Evolutionary conservation across 1,139 yeast species (phyloP).

Genomic region (Citeromyces hawaiiensis): DNA sequence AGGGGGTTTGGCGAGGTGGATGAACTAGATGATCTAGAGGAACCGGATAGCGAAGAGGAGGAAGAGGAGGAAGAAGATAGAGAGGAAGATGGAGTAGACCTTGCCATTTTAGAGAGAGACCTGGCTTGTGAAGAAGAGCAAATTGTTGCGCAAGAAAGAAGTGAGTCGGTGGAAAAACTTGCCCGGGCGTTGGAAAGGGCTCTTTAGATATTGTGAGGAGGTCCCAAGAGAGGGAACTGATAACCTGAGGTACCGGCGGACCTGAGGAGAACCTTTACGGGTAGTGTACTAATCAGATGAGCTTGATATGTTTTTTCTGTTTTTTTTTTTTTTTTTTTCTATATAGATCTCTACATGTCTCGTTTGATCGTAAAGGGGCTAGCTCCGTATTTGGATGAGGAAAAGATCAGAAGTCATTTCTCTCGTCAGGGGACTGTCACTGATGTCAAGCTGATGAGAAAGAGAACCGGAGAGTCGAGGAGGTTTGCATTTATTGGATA

Average conservation of each 20-base stretch:
- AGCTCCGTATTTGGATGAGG: slow-evolving; percentile 73
- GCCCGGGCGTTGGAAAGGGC: slow-evolving; percentile 47
- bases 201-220: no score
- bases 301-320: slow-evolving; percentile 56
- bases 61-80: slow-evolving; percentile 54
- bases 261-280: no score
- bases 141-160: slow-evolving; percentile 22
- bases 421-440: slow-evolving; percentile 54
- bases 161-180: slow-evolving; percentile 39
- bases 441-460: slow-evolving; percentile 76
- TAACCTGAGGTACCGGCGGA: no score
- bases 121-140: slow-evolving; percentile 48
- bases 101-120: slow-evolving; percentile 33
- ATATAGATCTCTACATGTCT: slow-evolving; percentile 38
- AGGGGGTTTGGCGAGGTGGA: slow-evolving; percentile 77
- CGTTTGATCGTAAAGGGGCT: slow-evolving; percentile 92
- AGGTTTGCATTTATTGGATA: slow-evolving; percentile 91
- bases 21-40: slow-evolving; percentile 90
- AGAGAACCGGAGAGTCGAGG: slow-evolving; percentile 76
- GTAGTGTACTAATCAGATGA: slow-evolving; percentile 61
- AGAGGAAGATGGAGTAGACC: slow-evolving; percentile 35
- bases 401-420: slow-evolving; percentile 59
- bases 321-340: slow-evolving; percentile 38
- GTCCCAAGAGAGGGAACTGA: no score
- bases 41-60: slow-evolving; percentile 72